Evolutionary conservation across 768 basidiomycete species (phyloP), one percentile per base, ranked within the genome.

Genomic region (Polyporus arcularius): DNA sequence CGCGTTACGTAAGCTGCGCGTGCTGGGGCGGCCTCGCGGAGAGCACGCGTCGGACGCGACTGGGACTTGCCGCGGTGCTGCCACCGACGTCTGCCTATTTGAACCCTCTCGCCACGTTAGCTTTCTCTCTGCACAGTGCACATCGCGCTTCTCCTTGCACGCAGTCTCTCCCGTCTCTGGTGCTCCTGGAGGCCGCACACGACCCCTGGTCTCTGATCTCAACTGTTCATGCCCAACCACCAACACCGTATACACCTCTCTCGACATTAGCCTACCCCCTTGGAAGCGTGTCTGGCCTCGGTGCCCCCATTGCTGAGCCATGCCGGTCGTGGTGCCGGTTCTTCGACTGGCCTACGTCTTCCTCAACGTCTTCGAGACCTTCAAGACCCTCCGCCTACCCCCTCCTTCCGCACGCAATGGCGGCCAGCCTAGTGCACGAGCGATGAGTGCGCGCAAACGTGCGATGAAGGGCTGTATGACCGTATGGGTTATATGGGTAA

Each of bases 401-500:
- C 82, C 82, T 35, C 80, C 82, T 1, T 82, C 80, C 5, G 67
- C 75, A 18, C 75, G 78, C 18, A 84, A 82, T 73, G 81, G 80
- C 60, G 86, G 87, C 12, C 79, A 79, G 28, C 88, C 87, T 9
- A 90, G 86, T 65, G 73, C 81, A 18, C 82, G 88, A 39, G 89
- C 90, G 11, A 70, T 87, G 63, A 81, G 86, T 28, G 87, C 88
- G 72, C 80, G 92, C 67, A 94, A 94, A 72, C 82, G 92, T 61
- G 85, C 87, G 68, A 88, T 94, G 82, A 94, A 94, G 72, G 91
- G 92, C 18, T 87, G 85, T 70, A 76, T 94, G 50, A 85, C 90
- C 40, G 83, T 94, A 14, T 94, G 93, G 93, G 79, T 91, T 45
- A 85, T 94, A 63, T 94, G 90, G 89, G 92, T 91, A 75, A 75